A percentile compares a stretch with the other conserved stretches of the same genome.
phyloP scores from a whole-genome alignment of 768 basidiomycete species.

The Calvatia gigantea region DNA sequence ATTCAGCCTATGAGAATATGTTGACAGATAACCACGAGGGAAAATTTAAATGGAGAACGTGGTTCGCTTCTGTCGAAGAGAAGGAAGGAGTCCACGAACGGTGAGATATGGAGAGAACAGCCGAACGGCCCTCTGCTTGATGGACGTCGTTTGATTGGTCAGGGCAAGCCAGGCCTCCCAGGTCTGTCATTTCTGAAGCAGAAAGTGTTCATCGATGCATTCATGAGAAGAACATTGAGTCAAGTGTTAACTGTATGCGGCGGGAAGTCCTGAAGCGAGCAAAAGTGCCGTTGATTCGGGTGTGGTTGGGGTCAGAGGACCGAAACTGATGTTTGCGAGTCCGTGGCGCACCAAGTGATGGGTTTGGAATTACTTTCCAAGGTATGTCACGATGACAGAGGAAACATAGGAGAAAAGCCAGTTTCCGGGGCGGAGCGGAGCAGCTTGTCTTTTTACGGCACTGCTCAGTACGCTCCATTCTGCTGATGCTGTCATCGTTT shows the following conservation, averaged over 20 bases:
- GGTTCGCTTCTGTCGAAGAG: not conserved
- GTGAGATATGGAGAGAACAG: not conserved
- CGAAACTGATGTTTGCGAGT: not conserved
- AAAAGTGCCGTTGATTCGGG: not conserved
- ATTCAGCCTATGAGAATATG: not conserved
- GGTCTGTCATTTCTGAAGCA: not conserved
- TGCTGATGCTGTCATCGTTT: not conserved
- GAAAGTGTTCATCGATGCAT: not conserved
- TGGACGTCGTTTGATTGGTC: not conserved
- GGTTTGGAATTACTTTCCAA: not conserved
- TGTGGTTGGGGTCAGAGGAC: slow-evolving; percentile 1
- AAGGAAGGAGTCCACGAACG: not conserved
- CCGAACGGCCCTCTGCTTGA: not conserved
- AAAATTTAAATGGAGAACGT: not conserved
- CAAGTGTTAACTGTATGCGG: not conserved
- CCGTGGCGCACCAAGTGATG: not conserved
- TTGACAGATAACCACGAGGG: not conserved
- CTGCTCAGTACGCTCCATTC: not conserved
- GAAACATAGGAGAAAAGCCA: not conserved
- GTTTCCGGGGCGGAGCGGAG: not conserved
- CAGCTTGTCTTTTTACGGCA: not conserved
- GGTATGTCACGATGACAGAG: not conserved
- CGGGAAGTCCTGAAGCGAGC: not conserved
- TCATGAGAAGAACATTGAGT: not conserved
- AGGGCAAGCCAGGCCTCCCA: not conserved